Conservation (phyloP, 2,329 filamentous ascomycete genomes). For the Rhinocladiella similis region DNA sequence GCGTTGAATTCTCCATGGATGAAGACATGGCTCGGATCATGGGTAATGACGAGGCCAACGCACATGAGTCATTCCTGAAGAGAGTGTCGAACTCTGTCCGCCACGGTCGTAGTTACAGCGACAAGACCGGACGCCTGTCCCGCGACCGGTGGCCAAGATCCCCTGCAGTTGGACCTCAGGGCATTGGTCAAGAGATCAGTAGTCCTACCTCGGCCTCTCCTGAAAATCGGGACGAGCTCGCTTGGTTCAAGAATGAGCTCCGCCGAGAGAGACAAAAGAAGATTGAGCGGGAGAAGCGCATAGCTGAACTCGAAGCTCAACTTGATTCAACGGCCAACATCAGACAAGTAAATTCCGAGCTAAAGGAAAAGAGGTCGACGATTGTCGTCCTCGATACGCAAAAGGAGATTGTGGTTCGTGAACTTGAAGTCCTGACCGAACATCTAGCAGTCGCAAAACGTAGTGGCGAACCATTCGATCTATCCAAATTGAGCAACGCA, state of each 20-base stretch:
- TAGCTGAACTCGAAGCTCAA: conserved; percentile 71
- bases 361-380: conserved; percentile 91
- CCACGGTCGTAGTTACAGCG: conserved; percentile 86
- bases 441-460: conserved; percentile 86
- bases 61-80: conserved; percentile 76
- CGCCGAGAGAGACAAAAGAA: conserved; percentile 81
- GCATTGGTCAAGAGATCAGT: conserved; percentile 59
- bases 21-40: conserved; percentile 92
- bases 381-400: conserved; percentile 93
- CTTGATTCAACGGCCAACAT: conserved; percentile 62
- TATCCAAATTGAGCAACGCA: conserved; percentile 66
- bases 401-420: conserved; percentile 90
- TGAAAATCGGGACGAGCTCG: conserved; percentile 60
- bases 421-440: conserved; percentile 84
- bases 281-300: conserved; percentile 80
- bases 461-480: conserved; percentile 74
- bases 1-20: conserved; percentile 89
- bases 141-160: conserved; percentile 71
- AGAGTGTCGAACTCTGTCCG: conserved; percentile 91
- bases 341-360: conserved; percentile 79
- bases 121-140: conserved; percentile 57
- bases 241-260: conserved; percentile 68
- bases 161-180: conserved; percentile 52
- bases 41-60: conserved; percentile 65
- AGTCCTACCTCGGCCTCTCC: conserved; percentile 68